Evolutionary conservation across 106 monocot species (phyloP), one percentile per base, ranked within the genome.

Genomic region (Gastrodia elata): DNA sequence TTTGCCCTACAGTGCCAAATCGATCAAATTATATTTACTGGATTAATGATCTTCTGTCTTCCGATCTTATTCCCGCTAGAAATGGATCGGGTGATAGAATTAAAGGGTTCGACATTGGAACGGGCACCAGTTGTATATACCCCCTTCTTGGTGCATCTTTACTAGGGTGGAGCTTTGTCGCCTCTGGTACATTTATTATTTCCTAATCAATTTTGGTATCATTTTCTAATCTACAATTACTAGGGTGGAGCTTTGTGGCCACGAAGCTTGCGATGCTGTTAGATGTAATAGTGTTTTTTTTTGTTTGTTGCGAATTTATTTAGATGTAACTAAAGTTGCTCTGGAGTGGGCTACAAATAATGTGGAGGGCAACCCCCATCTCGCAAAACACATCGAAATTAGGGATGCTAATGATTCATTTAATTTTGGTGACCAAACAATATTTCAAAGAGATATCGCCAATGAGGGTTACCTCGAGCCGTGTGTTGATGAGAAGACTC

Each of bases 101-200:
- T 8, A 84, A 80, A 77, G 97, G 93, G 3, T 93, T 98, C 73
- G 97, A 98, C 56, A 91, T 98, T 35, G 97, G 97, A 4, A 93
- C 93, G 40, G 98, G 93, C 20, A 91, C 93, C 9, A 98, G 89
- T 76, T 98, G 98, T 78, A 98, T 98, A 69, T 98, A 98, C 64
- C 98, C 93, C 2, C 87, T 98, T 2, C 86, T 98, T 8, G 98
- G 98, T 18, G 91, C 93, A 38, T 91, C 98, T 32, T 70, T 98
- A 6, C 77, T 86, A 5, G 86, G 88, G 0, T 98, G 97, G 97
- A 91, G 82, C 49, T 98, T 98, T 77, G 96, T 96, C 68, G 94
- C 84, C 6, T 86, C 94, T 77, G 91, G 94, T 94, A 26, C 7
- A 39, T 16, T 75, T 79, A 13, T 46, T 28, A 7, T 37, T 68